Percentiles rank a stretch among this genome's conserved stretches.
Evolutionary conservation across 495 filamentous ascomycete genomes (phyloP).

Genomic region (Elasticomyces elasticus): DNA sequence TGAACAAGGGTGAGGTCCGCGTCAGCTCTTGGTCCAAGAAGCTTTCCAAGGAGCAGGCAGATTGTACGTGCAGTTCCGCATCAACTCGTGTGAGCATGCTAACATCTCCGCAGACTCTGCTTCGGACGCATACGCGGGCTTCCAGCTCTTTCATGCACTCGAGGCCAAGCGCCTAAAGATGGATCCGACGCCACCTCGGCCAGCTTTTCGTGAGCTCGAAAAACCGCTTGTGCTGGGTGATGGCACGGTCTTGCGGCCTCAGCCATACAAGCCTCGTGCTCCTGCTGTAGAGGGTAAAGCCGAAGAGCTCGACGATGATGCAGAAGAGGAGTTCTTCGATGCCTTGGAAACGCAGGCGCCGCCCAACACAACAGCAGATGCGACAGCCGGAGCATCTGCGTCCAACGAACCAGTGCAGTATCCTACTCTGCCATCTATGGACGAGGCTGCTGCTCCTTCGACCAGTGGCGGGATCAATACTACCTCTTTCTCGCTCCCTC

Average conservation of each 20-base stretch:
- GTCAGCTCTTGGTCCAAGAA: constrained; percentile 29
- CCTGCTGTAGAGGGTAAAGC: background rate
- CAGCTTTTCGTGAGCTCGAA: constrained; percentile 16
- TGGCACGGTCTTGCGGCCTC: constrained; percentile 1
- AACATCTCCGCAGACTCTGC: constrained; percentile 25
- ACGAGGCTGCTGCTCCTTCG: too few species aligned
- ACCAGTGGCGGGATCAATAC: too few species aligned
- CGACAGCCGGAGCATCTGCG: background rate
- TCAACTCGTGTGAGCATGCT: background rate
- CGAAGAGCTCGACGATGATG: constrained; percentile 9
- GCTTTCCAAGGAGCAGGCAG: constrained; percentile 24
- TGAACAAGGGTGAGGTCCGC: constrained; percentile 30
- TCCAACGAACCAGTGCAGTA: background rate
- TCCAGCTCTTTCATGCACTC: constrained; percentile 29
- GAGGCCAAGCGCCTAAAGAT: constrained; percentile 29
- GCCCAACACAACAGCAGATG: background rate
- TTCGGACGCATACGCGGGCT: constrained; percentile 33
- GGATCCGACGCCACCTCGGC: constrained; percentile 28
- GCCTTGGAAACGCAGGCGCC: constrained; percentile 15
- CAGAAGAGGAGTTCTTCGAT: constrained; percentile 18
- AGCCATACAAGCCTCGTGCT: background rate
- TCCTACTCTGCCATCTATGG: constrained; percentile 1
- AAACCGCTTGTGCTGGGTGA: constrained; percentile 15
- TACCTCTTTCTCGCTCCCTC: background rate
- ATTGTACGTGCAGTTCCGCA: background rate